phyloP scores from a whole-genome alignment of 805 yeast species.

The Yamadazyma ubonensis region DNA sequence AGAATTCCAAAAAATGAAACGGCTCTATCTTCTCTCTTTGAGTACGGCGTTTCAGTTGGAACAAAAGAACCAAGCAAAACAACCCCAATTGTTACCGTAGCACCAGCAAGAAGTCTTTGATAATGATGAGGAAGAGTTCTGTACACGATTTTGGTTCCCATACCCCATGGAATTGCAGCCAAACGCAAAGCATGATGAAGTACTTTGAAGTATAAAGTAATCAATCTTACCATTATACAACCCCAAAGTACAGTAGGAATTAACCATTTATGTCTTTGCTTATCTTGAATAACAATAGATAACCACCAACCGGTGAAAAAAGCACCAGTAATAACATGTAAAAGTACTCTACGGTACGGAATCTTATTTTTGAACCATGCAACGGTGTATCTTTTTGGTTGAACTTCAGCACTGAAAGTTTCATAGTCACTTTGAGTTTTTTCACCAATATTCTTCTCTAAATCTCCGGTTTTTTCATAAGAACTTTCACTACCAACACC shows the following conservation, averaged over 20 bases:
- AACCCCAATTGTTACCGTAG: conserved; percentile 43
- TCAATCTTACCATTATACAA: conserved; percentile 49
- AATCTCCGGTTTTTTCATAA: too few relatives aligned
- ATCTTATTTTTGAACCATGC: conserved; percentile 11
- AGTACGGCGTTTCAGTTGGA: conserved; percentile 45
- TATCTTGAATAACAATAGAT: conserved; percentile 49
- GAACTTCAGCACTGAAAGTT: conserved; percentile 7
- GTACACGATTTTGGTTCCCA: conserved; percentile 32
- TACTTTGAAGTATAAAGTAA: conserved; percentile 47
- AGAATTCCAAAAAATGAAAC: conserved; percentile 56
- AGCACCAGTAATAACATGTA: conserved; percentile 27
- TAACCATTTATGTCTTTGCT: conserved; percentile 53
- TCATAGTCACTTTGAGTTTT: conserved; percentile 12
- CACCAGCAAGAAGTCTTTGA: conserved; percentile 45
- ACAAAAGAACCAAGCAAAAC: conserved; percentile 56
- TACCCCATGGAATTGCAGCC: conserved; percentile 30
- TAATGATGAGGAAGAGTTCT: conserved; percentile 40
- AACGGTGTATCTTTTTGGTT: conserved; percentile 7
- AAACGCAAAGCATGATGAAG: conserved; percentile 20
- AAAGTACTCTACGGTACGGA: conserved; percentile 12
- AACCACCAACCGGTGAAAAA: conserved; percentile 60
- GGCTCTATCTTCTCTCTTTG: conserved; percentile 52
- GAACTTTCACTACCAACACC: too few relatives aligned
- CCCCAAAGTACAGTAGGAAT: conserved; percentile 57
- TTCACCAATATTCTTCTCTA: conserved; percentile 12